Evolutionary conservation across 2,329 filamentous ascomycete genomes (phyloP).

Genomic region (Fusarium multiceps): DNA sequence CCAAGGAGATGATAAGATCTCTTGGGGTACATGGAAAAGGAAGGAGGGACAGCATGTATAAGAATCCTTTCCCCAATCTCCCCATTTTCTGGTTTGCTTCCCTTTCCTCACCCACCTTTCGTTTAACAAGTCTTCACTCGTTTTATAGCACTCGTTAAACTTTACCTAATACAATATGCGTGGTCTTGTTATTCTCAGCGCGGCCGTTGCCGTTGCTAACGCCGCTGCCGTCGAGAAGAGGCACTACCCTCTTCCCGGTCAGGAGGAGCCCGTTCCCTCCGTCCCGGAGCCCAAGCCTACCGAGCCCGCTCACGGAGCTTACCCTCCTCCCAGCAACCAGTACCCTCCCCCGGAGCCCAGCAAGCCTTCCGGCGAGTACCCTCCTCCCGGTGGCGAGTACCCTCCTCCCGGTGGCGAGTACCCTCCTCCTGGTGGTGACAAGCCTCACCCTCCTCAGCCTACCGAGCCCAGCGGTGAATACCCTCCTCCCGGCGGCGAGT

Average conservation of each 20-base stretch:
- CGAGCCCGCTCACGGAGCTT: neutral
- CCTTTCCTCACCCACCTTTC: slow-evolving; percentile 29
- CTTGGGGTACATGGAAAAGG: neutral
- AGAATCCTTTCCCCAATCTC: slow-evolving; percentile 21
- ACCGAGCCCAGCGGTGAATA: neutral
- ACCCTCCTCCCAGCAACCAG: slow-evolving; percentile 7
- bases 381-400: neutral
- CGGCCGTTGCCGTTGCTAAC: slow-evolving; percentile 37
- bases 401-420: slow-evolving; percentile 2
- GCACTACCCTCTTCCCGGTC: slow-evolving; percentile 19
- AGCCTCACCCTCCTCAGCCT: neutral
- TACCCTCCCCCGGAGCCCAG: slow-evolving; percentile 16
- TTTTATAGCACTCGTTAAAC: slow-evolving; percentile 28
- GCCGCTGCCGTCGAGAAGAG: slow-evolving; percentile 34
- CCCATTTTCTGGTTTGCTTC: neutral
- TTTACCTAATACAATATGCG: slow-evolving; percentile 20
- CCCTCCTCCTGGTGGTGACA: neutral
- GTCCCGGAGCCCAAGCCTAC: neutral
- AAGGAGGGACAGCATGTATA: slow-evolving; percentile 15
- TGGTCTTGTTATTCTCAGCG: slow-evolving; percentile 34
- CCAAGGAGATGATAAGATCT: slow-evolving; percentile 13
- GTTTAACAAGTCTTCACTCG: slow-evolving; percentile 33
- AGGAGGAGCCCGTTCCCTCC: slow-evolving; percentile 1
- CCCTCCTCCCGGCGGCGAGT: neutral
- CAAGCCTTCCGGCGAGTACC: slow-evolving; percentile 25